Conservation (phyloP, 441 rosid species). For the Hura crepitans region DNA sequence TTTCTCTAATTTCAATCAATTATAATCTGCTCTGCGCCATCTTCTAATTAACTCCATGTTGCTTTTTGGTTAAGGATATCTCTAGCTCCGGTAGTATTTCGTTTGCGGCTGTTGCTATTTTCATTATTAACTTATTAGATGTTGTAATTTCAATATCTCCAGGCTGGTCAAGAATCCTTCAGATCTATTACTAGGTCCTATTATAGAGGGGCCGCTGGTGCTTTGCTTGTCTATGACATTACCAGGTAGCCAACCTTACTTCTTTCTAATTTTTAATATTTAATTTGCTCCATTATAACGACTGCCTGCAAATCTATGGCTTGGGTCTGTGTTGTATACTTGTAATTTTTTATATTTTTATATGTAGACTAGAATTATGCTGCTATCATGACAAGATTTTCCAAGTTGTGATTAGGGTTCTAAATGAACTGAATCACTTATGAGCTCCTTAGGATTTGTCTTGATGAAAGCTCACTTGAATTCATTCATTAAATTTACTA, state of each 20-base stretch:
- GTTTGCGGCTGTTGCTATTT: neutral
- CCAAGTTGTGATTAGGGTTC: neutral
- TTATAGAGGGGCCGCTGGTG: constrained; percentile 97
- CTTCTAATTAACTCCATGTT: neutral
- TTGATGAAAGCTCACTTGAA: neutral
- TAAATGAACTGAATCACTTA: neutral
- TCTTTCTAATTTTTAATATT: neutral
- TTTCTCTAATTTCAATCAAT: neutral
- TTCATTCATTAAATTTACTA: neutral
- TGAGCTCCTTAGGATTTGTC: neutral
- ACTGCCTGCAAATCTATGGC: neutral
- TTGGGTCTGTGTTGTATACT: neutral
- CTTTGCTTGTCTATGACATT: constrained; percentile 92
- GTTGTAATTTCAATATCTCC: constrained; percentile 10
- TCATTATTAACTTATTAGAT: neutral
- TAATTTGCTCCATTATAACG: neutral
- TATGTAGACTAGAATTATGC: neutral
- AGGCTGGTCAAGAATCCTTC: constrained; percentile 99
- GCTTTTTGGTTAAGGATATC: neutral
- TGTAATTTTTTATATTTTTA: neutral
- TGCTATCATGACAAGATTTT: neutral
- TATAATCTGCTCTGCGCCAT: neutral
- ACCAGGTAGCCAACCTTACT: constrained; percentile 53
- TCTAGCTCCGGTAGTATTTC: neutral
- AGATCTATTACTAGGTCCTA: constrained; percentile 97